Base-by-base conservation (phyloP, 2,329 filamentous ascomycete species). In the Penicillium fuscoglaucum region DNA sequence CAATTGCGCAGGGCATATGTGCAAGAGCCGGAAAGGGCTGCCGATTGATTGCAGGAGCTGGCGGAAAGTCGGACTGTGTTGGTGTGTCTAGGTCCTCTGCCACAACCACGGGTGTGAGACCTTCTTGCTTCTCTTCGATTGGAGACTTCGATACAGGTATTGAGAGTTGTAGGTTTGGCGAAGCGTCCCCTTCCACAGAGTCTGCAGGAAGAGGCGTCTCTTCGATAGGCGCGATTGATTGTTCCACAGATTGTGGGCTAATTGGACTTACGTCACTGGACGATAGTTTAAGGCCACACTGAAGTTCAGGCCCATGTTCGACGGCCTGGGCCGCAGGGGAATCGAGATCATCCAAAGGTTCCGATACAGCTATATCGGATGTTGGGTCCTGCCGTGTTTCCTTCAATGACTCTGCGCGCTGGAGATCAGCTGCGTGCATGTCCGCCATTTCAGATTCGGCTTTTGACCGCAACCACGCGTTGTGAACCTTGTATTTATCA, bases 401-500 rank as follows among this genome's bases (percentile, higher is more conserved):
- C 56, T 58, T 28, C 29, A 28, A 21, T 29, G 39, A 29, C 40
- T 51, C 45, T 26, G 46, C 28, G 6, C 13, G 31, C n/a, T 28
- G 44, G 17, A 37, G 13, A n/a, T 33, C 29, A 5, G 26, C n/a
- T 12, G n/a, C 43, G n/a, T 28, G 47, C 17, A 28, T 47, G n/a
- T 45, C 39, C 41, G 28, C 29, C 37, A 52, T 46, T 24, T 63
- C 41, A 24, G 62, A 28, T 49, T 57, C 50, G 7, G 52, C 39
- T 24, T 66, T 64, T 35, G 66, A 58, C 31, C 66, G 67, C 35
- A 62, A 66, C 67, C 70, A 83, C 64, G 93, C 86, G 24, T 85
- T 83, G 64, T 90, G 86, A 50, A 88, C 80, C n/a, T 93, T 83
- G 66, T 84, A 87, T 59, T 83, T 83, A 69, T 96, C 91, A 33